Evolutionary conservation across 2,329 filamentous ascomycete genomes (phyloP), one percentile per base, ranked within the genome.

Genomic region (Ophiosphaerella korrae): DNA sequence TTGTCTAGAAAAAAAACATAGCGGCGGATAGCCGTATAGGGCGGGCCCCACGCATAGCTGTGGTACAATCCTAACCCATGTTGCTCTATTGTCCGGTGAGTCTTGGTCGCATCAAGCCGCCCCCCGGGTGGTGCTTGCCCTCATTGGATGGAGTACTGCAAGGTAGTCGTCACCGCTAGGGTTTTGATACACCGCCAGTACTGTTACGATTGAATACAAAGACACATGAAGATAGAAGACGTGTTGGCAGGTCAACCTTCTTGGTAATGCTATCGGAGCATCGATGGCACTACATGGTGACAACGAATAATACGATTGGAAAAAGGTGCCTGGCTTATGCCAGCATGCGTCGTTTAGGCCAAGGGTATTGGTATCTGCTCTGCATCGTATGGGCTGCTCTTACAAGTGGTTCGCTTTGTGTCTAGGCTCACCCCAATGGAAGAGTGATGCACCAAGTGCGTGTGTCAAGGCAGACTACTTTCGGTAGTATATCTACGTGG

Each of bases 401-500:
- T 14, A 31, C 8, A 7, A 26, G 35, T 14, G n/a, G 12, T 29
- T 45, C 7, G 18, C 31, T 14, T 2, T 39, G 18, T 9, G 18
- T 39, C 24, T 39, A 12, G 18, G 36, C 36, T 23, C 14, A 21
- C 18, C 18, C 18, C 18, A 13, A 18, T 7, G 36, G 5, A 12
- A n/a, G 36, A 29, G 26, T 29, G 26, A 8, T 29, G n/a, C 34
- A 18, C 11, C 18, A 18, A 21, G 3, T 9, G 14, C 34, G 3
- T 36, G 34, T 36, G 7, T n/a, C 8, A 21, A 16, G 46, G 32
- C 39, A 23, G 34, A 4, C 42, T 64, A 78, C 59, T 80, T 80
- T 41, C 77, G 73, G 62, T 80, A 80, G 60, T 78, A 80, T 48
- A 80, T 75, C 76, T 79, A 59, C 29, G 48, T 37, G 26, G 41